phyloP scores from a whole-genome alignment of 371 early-diverging fungal genomes.

The Apophysomyces ossiformis region DNA sequence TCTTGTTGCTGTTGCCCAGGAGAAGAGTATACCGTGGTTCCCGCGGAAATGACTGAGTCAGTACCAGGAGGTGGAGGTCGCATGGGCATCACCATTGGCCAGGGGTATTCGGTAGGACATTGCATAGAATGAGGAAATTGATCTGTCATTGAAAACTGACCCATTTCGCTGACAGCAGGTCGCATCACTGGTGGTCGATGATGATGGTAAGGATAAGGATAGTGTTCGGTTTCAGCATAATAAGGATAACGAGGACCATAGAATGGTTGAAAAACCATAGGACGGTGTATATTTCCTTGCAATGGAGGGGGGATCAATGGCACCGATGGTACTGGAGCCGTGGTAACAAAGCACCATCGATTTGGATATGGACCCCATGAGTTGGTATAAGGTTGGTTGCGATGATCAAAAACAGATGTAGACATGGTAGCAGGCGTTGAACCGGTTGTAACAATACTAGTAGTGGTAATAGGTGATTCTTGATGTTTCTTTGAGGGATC shows the following conservation, averaged over 20 bases:
- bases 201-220: not conserved
- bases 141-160: not conserved
- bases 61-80: not conserved
- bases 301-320: not conserved
- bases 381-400: not conserved
- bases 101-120: not conserved
- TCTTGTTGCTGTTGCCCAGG: not conserved
- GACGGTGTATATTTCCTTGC: not conserved
- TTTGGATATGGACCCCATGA: not conserved
- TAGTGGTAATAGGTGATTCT: not conserved
- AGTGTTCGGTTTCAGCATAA: not conserved
- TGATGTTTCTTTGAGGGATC: no score
- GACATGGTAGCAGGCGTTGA: not conserved
- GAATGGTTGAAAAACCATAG: not conserved
- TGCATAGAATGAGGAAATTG: not conserved
- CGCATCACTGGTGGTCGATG: constrained; percentile 3
- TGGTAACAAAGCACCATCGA: not conserved
- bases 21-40: not conserved
- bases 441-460: not conserved
- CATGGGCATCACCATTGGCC: not conserved
- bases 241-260: not conserved
- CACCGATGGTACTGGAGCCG: not conserved
- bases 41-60: not conserved
- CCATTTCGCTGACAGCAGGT: not conserved
- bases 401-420: not conserved